Base-by-base conservation (phyloP, 768 basidiomycete genomes). In the Rhizopogon salebrosus region DNA sequence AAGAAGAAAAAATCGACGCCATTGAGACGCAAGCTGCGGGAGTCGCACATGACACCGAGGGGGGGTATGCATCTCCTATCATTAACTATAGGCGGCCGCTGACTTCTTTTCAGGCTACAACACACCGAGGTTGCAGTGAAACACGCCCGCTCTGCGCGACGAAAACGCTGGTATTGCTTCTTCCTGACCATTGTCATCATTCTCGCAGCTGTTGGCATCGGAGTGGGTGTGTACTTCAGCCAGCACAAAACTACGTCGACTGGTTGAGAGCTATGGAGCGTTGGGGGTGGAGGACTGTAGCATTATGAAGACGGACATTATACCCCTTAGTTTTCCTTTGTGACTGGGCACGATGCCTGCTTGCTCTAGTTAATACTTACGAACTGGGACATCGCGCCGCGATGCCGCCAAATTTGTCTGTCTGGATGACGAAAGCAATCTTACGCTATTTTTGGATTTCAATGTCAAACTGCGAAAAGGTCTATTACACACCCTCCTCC, bases 111-210 rank as follows among this genome's bases (percentile, higher is more conserved):
- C 48, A 92, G 89, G 36, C 62, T 81, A 36, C 66, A 76, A 41
- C 76, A 89, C 51, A 87, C 85, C 8, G 78, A 80, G 42, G 72
- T 75, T 41, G 92, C 92, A 1, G 84, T 91, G 38, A 70, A 75
- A 39, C 81, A 80, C 56, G 89, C 88, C 1, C 75, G 84, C 11
- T 69, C 75, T 23, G 89, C 89, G 8, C 80, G 93, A 53, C 83
- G 81, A 63, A 91, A 85, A 71, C 83, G 91, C 55, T 91, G 88
- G 88, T 88, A 88, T 71, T 94, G 89, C 69, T 92, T 93, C 68
- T 71, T 77, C 60, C 73, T 89, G 46, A 65, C 76, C 49, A 55
- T 92, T 24, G 54, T 83, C 51, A 68, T 87, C 49, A 75, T 87
- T 56, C 67, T 89, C 42, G 89, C 74, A 0, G 67, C 60, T 41